Evolutionary conservation across 2,329 filamentous ascomycete genomes (phyloP).

Genomic region (Aureobasidium pullulans): DNA sequence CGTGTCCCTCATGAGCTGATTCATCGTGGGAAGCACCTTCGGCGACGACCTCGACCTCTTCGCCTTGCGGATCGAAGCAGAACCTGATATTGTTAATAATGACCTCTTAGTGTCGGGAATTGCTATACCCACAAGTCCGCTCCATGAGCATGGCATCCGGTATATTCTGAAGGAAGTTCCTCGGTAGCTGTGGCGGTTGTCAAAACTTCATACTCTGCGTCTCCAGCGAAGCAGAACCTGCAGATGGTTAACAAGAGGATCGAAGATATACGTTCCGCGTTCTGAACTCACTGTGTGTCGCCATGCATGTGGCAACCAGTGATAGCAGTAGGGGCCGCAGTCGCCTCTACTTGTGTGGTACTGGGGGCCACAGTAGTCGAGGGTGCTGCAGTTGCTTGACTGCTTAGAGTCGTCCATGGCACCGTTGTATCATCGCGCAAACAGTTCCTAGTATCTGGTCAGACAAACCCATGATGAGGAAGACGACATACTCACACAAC

Average conservation of each 20-base stretch:
- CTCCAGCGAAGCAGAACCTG: slow-evolving; percentile 40
- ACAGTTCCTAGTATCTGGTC: neutral
- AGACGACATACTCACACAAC: neutral
- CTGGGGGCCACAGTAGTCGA: neutral
- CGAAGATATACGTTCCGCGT: neutral
- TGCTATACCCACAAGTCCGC: slow-evolving; percentile 43
- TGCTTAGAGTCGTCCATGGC: slow-evolving; percentile 3
- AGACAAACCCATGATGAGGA: neutral
- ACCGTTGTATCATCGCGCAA: slow-evolving; percentile 2
- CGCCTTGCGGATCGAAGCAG: slow-evolving; percentile 53
- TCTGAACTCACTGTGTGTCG: slow-evolving; percentile 32
- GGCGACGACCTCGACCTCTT: slow-evolving; percentile 51
- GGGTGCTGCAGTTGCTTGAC: neutral
- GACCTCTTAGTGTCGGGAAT: no score
- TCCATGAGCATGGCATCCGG: slow-evolving; percentile 58
- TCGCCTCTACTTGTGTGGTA: neutral
- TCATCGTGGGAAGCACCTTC: slow-evolving; percentile 28
- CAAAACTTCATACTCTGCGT: slow-evolving; percentile 37
- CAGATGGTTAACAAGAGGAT: neutral
- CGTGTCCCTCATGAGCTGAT: neutral
- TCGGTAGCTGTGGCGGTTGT: slow-evolving; percentile 49
- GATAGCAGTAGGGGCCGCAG: neutral
- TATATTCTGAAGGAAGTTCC: slow-evolving; percentile 55
- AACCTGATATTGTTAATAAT: slow-evolving; percentile 37
- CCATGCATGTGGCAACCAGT: slow-evolving; percentile 43